Evolutionary conservation across 345 rosid genomes (phyloP), one percentile per base, ranked within the genome.

Genomic region (Citropsis articulata): DNA sequence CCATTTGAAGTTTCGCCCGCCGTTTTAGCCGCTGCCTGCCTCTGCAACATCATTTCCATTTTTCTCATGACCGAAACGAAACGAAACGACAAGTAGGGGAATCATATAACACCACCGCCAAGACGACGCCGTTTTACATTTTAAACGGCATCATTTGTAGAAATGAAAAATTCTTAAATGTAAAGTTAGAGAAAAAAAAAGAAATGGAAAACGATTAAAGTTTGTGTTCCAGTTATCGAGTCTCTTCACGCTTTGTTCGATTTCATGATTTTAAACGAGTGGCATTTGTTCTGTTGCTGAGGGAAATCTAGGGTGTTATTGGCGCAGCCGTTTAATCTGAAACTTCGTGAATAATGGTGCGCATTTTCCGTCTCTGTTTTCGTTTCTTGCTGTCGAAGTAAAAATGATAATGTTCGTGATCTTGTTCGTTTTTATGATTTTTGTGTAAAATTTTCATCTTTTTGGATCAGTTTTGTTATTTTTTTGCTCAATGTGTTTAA

Each of bases 341-440:
- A 80, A 78, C 81, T 33, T 27, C 10, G 66, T 72, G 71, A 70
- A 79, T 30, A 72, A 88, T 88, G 91, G 91, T 86, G 24, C 1
- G 50, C 65, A 9, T 48, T 30, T 69, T 73, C 22, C 7, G 12
- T 45, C 40, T 45, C 14, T 13, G 21, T 59, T 57, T 14, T 4
- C 67, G 67, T 73, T 59, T 60, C 76, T 75, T 45, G 70, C 69
- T 75, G 21, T 28, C 31, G 45, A 75, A 63, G 77, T 42, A 75
- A 75, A 42, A 70, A 3, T 4, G 61, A 70, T 6, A 69, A 16
- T 45, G 13, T 25, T 42, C 2, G 2, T 27, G 6, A 4, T 53
- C 8, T 48, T 70, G 12, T n/a, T 14, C 7, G 8, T 42, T 14
- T 35, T 24, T 4, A 36, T 40, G 25, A 25, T 60, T 60, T 60